Base-by-base conservation (phyloP, 192 early-diverging fungal species). In the Paraglomus occultum region DNA sequence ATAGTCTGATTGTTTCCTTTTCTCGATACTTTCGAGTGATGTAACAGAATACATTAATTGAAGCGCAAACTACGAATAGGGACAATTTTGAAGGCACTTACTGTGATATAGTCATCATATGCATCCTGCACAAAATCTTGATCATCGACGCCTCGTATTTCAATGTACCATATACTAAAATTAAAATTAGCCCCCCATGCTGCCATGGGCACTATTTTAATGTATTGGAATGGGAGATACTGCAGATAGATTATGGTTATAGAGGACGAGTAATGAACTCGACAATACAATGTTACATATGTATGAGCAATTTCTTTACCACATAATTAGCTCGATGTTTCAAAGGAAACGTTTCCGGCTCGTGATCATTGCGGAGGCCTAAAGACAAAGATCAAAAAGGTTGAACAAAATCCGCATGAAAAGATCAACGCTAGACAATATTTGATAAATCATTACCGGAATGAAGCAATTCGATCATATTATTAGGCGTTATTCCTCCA, bases 121-220 rank as follows among this genome's bases (percentile, higher is more conserved):
- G 80, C 81, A 51, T 82, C 83, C 49, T 92, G 84, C 6, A 96
- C 87, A 15, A 93, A 70, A 38, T 83, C 82, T 22, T 79, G 73
- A 47, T 95, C 84, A 43, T 81, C 77, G 9, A 91, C 83, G 0
- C 96, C 96, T 46, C 83, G 85, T 11, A 97, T 72, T 80, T 96
- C 93, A 8, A 97, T 83, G 76, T 90, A 91, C 96, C 96, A 99
- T 18, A 99, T 90, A 63, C 88, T 91, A 78, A 95, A 97, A 79
- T 94, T 95, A 76, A 96, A 97, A 66, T 96, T 95, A 58, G 91
- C 84, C 20, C 92, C 94, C 84, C 92, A 92, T 1, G 96, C 91
- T 65, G 92, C 78, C 48, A 95, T 75, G 39, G 96, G 96, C 18
- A 91, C 88, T 60, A 99, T 95, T 84, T 94, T 95, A 69, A 99